Evolutionary conservation across 176 grass and related monocot species (phyloP).

Genomic region (Cenchrus purpureus): DNA sequence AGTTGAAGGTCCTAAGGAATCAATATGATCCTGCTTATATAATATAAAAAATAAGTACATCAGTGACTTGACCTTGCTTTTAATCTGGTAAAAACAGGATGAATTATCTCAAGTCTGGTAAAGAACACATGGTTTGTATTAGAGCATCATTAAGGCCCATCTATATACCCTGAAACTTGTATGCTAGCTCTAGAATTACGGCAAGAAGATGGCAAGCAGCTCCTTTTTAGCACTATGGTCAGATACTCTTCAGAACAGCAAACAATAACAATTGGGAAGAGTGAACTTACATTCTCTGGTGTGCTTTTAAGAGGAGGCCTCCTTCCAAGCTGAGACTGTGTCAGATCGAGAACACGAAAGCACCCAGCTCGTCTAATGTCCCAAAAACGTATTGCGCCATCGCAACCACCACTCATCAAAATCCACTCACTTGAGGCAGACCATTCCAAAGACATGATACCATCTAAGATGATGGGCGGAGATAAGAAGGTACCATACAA

Average conservation of each 20-base stretch:
- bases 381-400: constrained; percentile 96
- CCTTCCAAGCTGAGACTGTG: constrained; percentile 76
- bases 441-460: constrained; percentile 95
- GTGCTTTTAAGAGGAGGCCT: constrained; percentile 58
- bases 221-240: background rate
- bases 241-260: constrained; percentile 22
- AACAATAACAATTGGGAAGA: background rate
- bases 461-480: constrained; percentile 59
- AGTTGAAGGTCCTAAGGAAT: constrained; percentile 50
- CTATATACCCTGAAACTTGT: constrained; percentile 21
- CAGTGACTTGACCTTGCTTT: constrained; percentile 6
- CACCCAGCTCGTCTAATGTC: constrained; percentile 92
- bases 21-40: constrained; percentile 36
- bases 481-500: constrained; percentile 51
- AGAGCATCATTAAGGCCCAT: constrained; percentile 24
- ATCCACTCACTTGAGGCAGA: constrained; percentile 86
- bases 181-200: constrained; percentile 12
- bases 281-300: constrained; percentile 48
- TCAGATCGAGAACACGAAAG: constrained; percentile 88
- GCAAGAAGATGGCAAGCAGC: background rate
- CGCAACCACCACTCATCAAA: constrained; percentile 80
- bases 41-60: constrained; percentile 28
- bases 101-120: constrained; percentile 6
- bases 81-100: background rate
- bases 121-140: constrained; percentile 26